phyloP scores from a whole-genome alignment of 2,329 filamentous ascomycete genomes.

The Pestalotiopsis sp. region DNA sequence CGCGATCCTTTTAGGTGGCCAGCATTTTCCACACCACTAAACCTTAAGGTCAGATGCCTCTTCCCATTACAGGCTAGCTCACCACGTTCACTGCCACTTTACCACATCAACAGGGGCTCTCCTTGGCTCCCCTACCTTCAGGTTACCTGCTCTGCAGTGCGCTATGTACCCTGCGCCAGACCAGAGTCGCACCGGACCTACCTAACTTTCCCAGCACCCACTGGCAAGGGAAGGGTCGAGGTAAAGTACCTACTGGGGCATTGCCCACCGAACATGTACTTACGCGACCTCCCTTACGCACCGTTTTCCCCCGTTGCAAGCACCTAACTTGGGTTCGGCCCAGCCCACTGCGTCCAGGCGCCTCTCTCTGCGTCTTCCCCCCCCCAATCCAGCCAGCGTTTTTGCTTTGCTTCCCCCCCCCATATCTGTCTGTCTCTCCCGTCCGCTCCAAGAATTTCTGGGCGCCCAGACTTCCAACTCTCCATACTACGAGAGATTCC shows the following conservation, averaged over 20 bases:
- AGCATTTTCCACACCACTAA: conserved; percentile 4
- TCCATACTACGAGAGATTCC: conserved; percentile 6
- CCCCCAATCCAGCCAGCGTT: background rate
- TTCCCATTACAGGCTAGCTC: conserved; percentile 10
- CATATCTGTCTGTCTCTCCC: conserved; percentile 7
- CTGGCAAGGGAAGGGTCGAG: background rate
- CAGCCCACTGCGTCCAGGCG: background rate
- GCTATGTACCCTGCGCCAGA: background rate
- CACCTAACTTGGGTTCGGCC: background rate
- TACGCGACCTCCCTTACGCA: background rate
- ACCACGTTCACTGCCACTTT: conserved; percentile 5
- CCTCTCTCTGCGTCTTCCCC: background rate
- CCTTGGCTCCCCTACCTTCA: background rate
- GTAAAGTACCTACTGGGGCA: background rate
- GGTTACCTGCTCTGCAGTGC: background rate
- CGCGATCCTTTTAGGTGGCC: background rate
- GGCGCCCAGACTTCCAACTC: conserved; percentile 17
- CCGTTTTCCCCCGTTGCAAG: conserved; percentile 6
- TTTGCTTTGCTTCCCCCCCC: background rate
- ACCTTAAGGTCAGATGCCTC: conserved; percentile 8
- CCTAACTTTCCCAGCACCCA: background rate
- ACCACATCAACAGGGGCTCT: background rate
- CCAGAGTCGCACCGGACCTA: background rate
- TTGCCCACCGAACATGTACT: background rate
- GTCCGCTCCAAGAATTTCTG: conserved; percentile 14